Percentiles rank a stretch among this genome's conserved stretches.
phyloP scores from a whole-genome alignment of 257 asterid species.

The Parsonsia alboflavescens region DNA sequence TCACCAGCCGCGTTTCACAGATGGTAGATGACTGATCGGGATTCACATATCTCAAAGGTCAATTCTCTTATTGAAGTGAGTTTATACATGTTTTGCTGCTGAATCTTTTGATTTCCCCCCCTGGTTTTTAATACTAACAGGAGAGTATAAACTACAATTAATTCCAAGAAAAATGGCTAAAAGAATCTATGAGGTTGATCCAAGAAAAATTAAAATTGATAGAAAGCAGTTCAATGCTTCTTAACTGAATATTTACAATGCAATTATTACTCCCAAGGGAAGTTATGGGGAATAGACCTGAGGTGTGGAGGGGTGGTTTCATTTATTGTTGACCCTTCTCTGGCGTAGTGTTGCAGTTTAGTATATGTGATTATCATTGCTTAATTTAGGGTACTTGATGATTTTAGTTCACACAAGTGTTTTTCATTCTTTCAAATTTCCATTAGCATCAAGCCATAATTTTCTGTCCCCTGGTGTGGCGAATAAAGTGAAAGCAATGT shows the following conservation, averaged over 20 bases:
- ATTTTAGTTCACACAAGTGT: neutral
- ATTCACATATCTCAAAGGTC: slow-evolving; percentile 21
- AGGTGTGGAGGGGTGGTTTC: neutral
- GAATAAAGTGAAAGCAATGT: slow-evolving; percentile 1
- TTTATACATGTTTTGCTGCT: neutral
- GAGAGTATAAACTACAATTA: too few species aligned
- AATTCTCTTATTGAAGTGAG: slow-evolving; percentile 37
- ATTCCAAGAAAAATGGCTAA: neutral
- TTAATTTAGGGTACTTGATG: neutral
- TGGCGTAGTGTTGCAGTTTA: slow-evolving; percentile 1
- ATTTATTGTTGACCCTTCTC: neutral
- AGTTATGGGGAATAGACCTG: neutral
- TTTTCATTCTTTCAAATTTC: neutral
- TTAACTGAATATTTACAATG: neutral
- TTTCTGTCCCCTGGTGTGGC: neutral
- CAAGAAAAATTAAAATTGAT: neutral
- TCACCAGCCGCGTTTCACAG: slow-evolving; percentile 11
- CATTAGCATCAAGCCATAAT: neutral
- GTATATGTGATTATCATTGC: neutral
- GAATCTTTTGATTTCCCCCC: neutral
- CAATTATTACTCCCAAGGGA: neutral
- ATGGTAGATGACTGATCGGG: slow-evolving; percentile 31
- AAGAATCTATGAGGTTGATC: slow-evolving; percentile 1
- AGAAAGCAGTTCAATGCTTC: neutral
- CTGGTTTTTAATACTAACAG: too few species aligned